These are phyloP conservation scores for Dactylellina leptospora DNA, from an alignment of 2,329 filamentous ascomycete genomes.

Conservation along the genomic window DNA sequence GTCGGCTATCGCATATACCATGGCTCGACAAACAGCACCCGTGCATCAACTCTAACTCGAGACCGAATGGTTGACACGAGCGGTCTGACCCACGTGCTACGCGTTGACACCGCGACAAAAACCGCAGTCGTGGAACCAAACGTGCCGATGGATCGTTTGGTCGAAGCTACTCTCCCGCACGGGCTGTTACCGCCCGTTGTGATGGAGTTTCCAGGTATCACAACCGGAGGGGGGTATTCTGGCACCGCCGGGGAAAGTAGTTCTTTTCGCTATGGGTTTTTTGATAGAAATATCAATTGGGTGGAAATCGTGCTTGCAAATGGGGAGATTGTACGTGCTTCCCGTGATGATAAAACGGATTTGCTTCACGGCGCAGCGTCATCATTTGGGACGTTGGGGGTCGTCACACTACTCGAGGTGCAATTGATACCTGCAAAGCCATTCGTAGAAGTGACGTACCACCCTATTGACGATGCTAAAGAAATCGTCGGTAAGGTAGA, in stretches of 20 bases:
- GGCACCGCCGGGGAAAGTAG: conserved; percentile 74
- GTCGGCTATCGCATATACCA: conserved; percentile 68
- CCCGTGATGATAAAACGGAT: conserved; percentile 64
- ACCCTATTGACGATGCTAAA: conserved; percentile 59
- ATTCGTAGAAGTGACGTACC: conserved; percentile 72
- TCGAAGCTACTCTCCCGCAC: conserved; percentile 67
- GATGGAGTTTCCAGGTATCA: conserved; percentile 77
- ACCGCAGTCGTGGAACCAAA: conserved; percentile 72
- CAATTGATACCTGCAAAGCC: conserved; percentile 66
- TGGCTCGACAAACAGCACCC: conserved; percentile 67
- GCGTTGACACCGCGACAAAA: conserved; percentile 61
- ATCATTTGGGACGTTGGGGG: conserved; percentile 69
- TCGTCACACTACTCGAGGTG: conserved; percentile 70
- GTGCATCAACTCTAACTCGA: conserved; percentile 61
- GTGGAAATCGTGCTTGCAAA: conserved; percentile 72
- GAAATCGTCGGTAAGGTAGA: conserved; percentile 65
- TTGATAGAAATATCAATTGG: conserved; percentile 70
- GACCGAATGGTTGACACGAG: conserved; percentile 64
- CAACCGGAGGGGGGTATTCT: conserved; percentile 72
- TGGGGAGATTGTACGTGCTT: conserved; percentile 66
- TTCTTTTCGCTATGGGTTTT: conserved; percentile 73
- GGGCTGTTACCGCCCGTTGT: conserved; percentile 72
- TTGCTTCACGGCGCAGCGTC: conserved; percentile 70
- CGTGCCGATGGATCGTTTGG: conserved; percentile 72
- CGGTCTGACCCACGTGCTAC: conserved; percentile 63